Evolutionary conservation across 2,329 filamentous ascomycete species (phyloP).

Genomic region (Diaporthe batatas): DNA sequence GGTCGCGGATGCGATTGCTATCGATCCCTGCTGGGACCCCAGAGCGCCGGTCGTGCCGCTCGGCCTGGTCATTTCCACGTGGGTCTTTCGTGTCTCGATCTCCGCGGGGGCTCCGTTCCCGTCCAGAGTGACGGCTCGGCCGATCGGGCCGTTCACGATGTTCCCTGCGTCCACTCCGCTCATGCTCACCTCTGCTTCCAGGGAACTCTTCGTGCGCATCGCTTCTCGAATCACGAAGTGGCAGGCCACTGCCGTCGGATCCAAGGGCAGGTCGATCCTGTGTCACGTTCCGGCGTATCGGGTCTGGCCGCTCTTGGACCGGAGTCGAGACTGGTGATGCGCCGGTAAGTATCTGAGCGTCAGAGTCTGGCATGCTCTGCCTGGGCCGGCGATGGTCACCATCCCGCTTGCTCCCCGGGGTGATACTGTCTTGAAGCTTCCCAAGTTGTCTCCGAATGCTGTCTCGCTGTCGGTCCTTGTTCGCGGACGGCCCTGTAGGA

Average conservation of each 20-base stretch:
- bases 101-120: conserved; percentile 62
- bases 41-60: conserved; percentile 60
- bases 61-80: conserved; percentile 52
- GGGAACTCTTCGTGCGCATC: conserved; percentile 55
- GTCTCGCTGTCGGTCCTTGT: conserved; percentile 53
- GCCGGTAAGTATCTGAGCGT: conserved; percentile 69
- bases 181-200: conserved; percentile 56
- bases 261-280: conserved; percentile 46
- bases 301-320: conserved; percentile 62
- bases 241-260: conserved; percentile 47
- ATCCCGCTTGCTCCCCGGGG: conserved; percentile 52
- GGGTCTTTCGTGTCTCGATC: conserved; percentile 57
- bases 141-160: conserved; percentile 58
- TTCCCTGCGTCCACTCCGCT: conserved; percentile 58
- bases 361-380: conserved; percentile 64
- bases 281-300: conserved; percentile 54
- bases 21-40: conserved; percentile 46
- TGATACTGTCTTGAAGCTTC: conserved; percentile 62
- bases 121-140: conserved; percentile 61
- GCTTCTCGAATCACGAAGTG: conserved; percentile 48
- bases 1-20: conserved; percentile 46
- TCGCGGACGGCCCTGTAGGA: conserved; percentile 52
- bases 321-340: conserved; percentile 65
- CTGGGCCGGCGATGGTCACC: conserved; percentile 43
- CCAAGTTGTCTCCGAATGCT: conserved; percentile 66